Percentiles rank a stretch among this genome's conserved stretches.
Conservation (phyloP, 306 rosid genomes). For the Cicer cuneatum region DNA sequence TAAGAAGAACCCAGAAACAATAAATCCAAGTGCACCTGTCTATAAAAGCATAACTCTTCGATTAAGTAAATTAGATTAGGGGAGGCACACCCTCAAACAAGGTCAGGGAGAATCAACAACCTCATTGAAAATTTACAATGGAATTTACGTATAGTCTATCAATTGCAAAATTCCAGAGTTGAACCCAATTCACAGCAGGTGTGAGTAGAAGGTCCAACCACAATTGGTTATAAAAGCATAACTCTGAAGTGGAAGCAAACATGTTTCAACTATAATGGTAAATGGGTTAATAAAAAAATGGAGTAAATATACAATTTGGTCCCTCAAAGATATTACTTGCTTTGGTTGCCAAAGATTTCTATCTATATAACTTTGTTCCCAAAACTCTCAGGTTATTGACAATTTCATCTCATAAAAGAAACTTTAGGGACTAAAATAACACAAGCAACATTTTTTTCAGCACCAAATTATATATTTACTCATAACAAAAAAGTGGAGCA, state of each 20-base stretch:
- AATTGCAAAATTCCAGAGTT: too few relatives aligned
- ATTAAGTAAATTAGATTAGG: too few relatives aligned
- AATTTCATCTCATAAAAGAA: conserved; percentile 28
- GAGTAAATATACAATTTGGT: background rate
- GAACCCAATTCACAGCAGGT: too few relatives aligned
- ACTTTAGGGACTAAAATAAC: background rate
- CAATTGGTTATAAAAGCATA: conserved; percentile 49
- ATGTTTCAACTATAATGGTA: conserved; percentile 8
- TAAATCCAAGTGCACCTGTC: conserved; percentile 49
- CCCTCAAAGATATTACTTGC: background rate
- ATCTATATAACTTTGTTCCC: conserved; percentile 10
- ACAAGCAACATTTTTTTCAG: conserved; percentile 3
- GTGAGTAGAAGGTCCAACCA: too few relatives aligned
- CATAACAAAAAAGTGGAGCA: conserved; percentile 15
- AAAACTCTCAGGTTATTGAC: conserved; percentile 18
- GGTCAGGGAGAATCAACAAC: too few relatives aligned
- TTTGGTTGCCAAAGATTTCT: background rate
- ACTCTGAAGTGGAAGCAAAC: conserved; percentile 46
- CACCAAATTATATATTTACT: background rate
- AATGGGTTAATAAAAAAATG: conserved; percentile 30
- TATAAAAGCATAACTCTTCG: conserved; percentile 58
- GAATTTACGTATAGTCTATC: too few relatives aligned
- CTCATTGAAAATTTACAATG: too few relatives aligned
- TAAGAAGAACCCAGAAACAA: background rate
- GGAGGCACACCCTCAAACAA: too few relatives aligned